These are phyloP conservation scores for Teunomyces kruisii DNA, from an alignment of 805 yeast species.

Conservation along the genomic window DNA sequence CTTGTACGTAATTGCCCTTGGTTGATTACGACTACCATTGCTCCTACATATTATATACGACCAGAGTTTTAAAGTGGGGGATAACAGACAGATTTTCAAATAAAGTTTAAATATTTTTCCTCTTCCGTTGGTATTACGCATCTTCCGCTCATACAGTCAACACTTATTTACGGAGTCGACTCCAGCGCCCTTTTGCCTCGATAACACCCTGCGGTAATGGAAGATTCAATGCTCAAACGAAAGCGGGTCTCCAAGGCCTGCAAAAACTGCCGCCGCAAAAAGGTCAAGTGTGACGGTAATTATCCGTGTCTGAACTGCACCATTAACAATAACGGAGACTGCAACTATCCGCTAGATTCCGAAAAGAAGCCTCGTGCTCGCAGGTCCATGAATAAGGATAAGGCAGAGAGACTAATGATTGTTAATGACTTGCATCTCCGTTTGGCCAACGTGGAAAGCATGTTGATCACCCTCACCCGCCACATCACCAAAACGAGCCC, in stretches of 20 bases:
- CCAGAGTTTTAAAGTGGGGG: no score
- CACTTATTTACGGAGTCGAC: no score
- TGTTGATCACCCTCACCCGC: constrained; percentile 16
- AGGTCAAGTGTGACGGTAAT: constrained; percentile 39
- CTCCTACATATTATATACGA: no score
- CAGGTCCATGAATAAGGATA: constrained; percentile 1
- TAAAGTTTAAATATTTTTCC: no score
- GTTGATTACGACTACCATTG: no score
- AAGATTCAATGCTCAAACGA: constrained; percentile 2
- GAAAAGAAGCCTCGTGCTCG: constrained; percentile 15
- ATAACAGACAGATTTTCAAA: no score
- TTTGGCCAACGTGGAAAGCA: constrained; percentile 13
- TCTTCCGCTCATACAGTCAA: no score
- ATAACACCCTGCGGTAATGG: not conserved
- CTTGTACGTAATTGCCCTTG: no score
- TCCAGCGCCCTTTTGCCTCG: not conserved
- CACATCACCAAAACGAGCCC: constrained; percentile 6
- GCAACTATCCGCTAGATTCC: constrained; percentile 18
- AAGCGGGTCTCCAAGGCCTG: constrained; percentile 32
- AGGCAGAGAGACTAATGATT: not conserved
- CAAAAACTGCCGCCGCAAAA: constrained; percentile 45
- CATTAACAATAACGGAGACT: constrained; percentile 13
- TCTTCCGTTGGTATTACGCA: no score
- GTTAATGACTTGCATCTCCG: constrained; percentile 12
- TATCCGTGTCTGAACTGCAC: constrained; percentile 22